Percentiles rank a stretch among this genome's conserved stretches.
Conservation (phyloP, 371 early-diverging fungal genomes). For the Zychaea mexicana region DNA sequence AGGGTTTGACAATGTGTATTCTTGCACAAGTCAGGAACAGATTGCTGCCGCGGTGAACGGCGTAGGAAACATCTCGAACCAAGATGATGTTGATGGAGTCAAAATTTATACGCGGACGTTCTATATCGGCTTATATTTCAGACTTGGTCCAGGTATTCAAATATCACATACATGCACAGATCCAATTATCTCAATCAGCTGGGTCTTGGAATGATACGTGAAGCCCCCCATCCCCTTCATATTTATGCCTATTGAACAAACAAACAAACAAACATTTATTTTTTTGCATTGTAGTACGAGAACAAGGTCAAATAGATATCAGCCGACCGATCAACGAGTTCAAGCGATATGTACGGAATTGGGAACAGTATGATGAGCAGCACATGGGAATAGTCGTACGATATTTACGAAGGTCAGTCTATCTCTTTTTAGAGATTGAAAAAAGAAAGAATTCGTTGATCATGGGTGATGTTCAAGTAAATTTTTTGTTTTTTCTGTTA, state of each 20-base stretch:
- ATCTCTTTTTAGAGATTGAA: background rate
- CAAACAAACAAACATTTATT: no score
- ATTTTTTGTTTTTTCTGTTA: background rate
- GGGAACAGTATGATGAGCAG: conserved; percentile 12
- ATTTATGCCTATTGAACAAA: no score
- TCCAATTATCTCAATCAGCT: no score
- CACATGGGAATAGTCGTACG: conserved; percentile 5
- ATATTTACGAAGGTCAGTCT: conserved; percentile 3
- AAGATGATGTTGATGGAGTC: conserved; percentile 19
- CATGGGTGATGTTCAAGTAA: background rate
- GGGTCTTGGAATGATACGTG: no score
- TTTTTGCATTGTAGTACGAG: no score
- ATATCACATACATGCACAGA: background rate
- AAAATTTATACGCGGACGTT: conserved; percentile 78
- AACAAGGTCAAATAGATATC: conserved; percentile 8
- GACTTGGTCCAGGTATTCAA: conserved; percentile 51
- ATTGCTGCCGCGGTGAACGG: conserved; percentile 68
- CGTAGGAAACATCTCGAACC: conserved; percentile 32
- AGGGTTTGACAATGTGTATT: conserved; percentile 73
- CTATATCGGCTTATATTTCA: conserved; percentile 83
- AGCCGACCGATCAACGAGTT: conserved; percentile 10
- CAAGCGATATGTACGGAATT: background rate
- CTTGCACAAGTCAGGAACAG: conserved; percentile 69
- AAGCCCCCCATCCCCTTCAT: no score
- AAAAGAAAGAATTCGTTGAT: background rate